phyloP scores from a whole-genome alignment of 1,284 basidiomycete genomes.

The Moniliophthora roreri region DNA sequence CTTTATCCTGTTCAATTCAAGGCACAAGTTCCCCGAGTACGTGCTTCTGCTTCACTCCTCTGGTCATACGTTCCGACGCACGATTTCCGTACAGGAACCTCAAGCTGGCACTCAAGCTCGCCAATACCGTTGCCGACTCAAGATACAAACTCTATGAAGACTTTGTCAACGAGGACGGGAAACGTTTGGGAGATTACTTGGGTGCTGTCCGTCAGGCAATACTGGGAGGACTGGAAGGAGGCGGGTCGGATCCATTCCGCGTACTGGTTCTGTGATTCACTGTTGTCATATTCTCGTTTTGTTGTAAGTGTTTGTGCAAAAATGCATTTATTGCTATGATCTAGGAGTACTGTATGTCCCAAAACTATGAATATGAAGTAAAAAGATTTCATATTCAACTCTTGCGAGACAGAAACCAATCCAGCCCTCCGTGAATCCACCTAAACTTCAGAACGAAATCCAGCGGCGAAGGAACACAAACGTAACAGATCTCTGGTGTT shows the following conservation, averaged over 20 bases:
- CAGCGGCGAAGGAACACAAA: too few species aligned
- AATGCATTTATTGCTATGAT: too few species aligned
- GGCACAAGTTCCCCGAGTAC: constrained; percentile 65
- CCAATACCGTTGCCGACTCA: constrained; percentile 87
- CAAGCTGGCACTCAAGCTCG: constrained; percentile 75
- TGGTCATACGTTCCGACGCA: constrained; percentile 2
- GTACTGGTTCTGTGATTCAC: constrained; percentile 35
- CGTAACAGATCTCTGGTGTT: too few species aligned
- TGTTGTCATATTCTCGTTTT: too few species aligned
- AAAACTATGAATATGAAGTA: too few species aligned
- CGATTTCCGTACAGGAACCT: constrained; percentile 62
- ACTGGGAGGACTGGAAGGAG: constrained; percentile 67
- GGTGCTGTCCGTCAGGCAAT: constrained; percentile 69
- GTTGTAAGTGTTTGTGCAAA: too few species aligned
- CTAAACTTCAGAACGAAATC: too few species aligned
- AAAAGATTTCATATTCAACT: too few species aligned
- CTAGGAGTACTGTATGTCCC: too few species aligned
- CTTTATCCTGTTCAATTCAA: constrained; percentile 67
- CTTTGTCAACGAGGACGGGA: constrained; percentile 65
- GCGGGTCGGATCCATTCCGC: constrained; percentile 73
- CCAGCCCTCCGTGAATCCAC: too few species aligned
- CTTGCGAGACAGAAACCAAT: too few species aligned
- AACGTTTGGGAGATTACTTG: constrained; percentile 68
- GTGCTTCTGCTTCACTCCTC: constrained; percentile 28
- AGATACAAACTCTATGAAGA: constrained; percentile 87